phyloP scores from a whole-genome alignment of 331 rosid species.

The Cydonia oblonga region DNA sequence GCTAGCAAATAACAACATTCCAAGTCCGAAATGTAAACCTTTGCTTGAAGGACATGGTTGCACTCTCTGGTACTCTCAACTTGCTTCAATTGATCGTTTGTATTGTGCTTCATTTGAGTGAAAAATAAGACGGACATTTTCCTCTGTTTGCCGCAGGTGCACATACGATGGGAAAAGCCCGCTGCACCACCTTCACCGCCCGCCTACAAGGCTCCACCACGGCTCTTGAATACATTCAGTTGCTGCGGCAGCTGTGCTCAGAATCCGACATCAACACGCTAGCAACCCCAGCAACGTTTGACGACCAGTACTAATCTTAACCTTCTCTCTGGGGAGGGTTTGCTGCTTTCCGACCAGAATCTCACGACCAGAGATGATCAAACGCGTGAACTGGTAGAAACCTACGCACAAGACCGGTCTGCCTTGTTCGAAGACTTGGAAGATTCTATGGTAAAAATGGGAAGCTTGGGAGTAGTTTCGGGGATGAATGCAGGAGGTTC shows the following conservation, averaged over 20 bases:
- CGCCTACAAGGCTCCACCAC: slow-evolving; percentile 28
- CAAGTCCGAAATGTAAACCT: slow-evolving; percentile 61
- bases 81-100: not conserved
- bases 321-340: slow-evolving; percentile 65
- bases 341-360: slow-evolving; percentile 65
- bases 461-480: slow-evolving; percentile 33
- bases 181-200: slow-evolving; percentile 51
- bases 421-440: slow-evolving; percentile 58
- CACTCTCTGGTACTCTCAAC: slow-evolving; percentile 57
- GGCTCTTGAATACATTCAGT: slow-evolving; percentile 40
- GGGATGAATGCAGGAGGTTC: slow-evolving; percentile 37
- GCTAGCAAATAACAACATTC: slow-evolving; percentile 70
- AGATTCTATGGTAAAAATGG: slow-evolving; percentile 66
- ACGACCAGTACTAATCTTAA: slow-evolving; percentile 60
- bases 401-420: slow-evolving; percentile 38
- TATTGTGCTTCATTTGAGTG: not conserved
- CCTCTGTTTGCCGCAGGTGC: slow-evolving; percentile 32
- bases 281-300: slow-evolving; percentile 64
- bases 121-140: not conserved
- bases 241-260: slow-evolving; percentile 50
- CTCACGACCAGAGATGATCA: slow-evolving; percentile 30
- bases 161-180: slow-evolving; percentile 76
- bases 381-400: slow-evolving; percentile 40
- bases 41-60: slow-evolving; percentile 57
- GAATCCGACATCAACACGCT: slow-evolving; percentile 21